phyloP scores from a whole-genome alignment of 2,329 filamentous ascomycete species.

The Calcarisporium arbuscula region DNA sequence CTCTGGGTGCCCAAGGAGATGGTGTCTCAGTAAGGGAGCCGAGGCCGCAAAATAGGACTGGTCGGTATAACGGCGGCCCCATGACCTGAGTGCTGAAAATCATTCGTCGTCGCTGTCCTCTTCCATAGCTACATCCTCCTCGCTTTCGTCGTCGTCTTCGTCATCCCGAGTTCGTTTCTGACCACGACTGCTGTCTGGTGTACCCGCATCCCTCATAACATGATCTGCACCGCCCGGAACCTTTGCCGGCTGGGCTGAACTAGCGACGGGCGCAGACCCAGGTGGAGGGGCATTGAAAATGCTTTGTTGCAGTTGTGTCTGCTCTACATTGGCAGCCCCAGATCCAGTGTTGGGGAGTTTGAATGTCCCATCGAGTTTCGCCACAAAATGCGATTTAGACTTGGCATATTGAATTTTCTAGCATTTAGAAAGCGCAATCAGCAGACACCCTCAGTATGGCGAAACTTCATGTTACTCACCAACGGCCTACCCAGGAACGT shows the following conservation, averaged over 20 bases:
- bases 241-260: conserved; percentile 39
- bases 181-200: conserved; percentile 50
- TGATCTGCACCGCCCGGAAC: conserved; percentile 41
- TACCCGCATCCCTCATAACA: conserved; percentile 43
- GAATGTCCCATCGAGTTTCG: conserved; percentile 89
- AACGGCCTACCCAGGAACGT: conserved; percentile 80
- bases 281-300: conserved; percentile 67
- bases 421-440: conserved; percentile 1
- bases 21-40: conserved; percentile 32
- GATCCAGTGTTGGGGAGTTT: conserved; percentile 54
- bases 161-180: conserved; percentile 66
- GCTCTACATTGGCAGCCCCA: conserved; percentile 49
- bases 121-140: conserved; percentile 63
- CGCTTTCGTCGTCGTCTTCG: conserved; percentile 62
- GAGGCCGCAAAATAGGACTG: neutral
- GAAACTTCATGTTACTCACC: conserved; percentile 47
- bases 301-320: conserved; percentile 70
- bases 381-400: conserved; percentile 78
- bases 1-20: conserved; percentile 70
- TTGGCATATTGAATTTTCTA: conserved; percentile 91
- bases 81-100: too few relatives aligned
- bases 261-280: conserved; percentile 36
- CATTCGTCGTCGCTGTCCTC: conserved; percentile 68
- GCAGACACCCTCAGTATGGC: neutral
- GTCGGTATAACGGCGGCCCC: too few relatives aligned